Base-by-base conservation (phyloP, 2,329 filamentous ascomycete species). In the Sporothrix pallida region DNA sequence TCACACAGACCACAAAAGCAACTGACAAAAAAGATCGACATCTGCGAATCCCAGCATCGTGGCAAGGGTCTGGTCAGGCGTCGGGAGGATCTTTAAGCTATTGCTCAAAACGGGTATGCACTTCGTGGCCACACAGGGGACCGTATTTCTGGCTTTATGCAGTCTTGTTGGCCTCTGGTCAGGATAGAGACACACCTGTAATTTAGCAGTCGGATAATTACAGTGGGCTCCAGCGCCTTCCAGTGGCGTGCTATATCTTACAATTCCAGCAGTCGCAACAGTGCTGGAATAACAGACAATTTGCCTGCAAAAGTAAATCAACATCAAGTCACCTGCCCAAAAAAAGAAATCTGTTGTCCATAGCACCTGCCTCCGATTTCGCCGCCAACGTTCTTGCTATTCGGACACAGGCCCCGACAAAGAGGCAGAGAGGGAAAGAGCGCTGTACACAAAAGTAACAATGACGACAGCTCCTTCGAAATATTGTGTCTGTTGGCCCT, bases 31-130 rank as follows among this genome's bases (percentile, higher is more conserved):
- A 63, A 17, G 37, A 44, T 46, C 44, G 44, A 44, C 44, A 50
- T 17, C 23, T 12, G 65, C 23, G 23, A 31, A 37, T 52, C 31
- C 23, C 46, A 44, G 31, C 50, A 52, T 56, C 31, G 67, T 56
- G n/a, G 17, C 31, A 70, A 69, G 65, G 31, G 8, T 44, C 65
- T 69, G 48, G 44, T 69, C 46, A 31, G 63, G 17, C 17, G 48
- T 31, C 67, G 31, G 63, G 48, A 70, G 48, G 67, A 52, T 69
- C 50, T 70, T 15, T 44, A 42, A 56, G 67, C 67, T 70, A 23
- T 20, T 20, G 50, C 67, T 54, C 48, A 56, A 56, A 70, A 70
- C 67, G 48, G 67, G 67, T 54, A 70, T 70, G 50, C 48, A 70
- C 20, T 56, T 70, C 67, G 67, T 37, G 63, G 23, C 63, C 20